A percentile compares a stretch with the other conserved stretches of the same genome.
These are phyloP conservation scores for Teratosphaeria zuluensis DNA, from an alignment of 2,329 filamentous ascomycete genomes.

Conservation along the genomic window DNA sequence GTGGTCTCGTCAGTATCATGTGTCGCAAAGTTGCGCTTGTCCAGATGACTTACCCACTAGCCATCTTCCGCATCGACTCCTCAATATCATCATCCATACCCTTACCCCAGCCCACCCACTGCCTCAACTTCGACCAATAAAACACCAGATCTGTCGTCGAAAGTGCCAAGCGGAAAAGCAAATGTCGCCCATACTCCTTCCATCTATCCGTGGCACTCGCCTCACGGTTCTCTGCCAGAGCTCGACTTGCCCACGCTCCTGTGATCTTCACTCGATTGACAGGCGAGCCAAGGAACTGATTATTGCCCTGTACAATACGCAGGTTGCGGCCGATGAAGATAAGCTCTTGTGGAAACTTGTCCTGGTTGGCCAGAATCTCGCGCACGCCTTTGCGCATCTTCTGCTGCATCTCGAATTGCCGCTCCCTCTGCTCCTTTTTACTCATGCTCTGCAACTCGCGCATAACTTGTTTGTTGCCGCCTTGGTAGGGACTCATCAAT, in stretches of 20 bases:
- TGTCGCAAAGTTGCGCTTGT: constrained; percentile 1
- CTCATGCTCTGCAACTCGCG: constrained; percentile 42
- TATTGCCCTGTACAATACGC: constrained; percentile 87
- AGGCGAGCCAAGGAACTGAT: constrained; percentile 79
- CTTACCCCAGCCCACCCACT: constrained; percentile 64
- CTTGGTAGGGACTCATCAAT: constrained; percentile 80
- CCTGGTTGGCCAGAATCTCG: constrained; percentile 72
- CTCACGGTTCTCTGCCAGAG: constrained; percentile 65
- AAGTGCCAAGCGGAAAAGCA: constrained; percentile 73
- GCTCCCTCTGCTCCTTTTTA: constrained; percentile 45
- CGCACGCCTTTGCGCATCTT: constrained; percentile 63
- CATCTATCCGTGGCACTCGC: constrained; percentile 54
- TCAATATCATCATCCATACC: constrained; percentile 96
- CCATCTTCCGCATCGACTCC: constrained; percentile 74
- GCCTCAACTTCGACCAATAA: constrained; percentile 67
- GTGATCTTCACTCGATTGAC: constrained; percentile 92
- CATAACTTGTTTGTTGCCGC: constrained; percentile 61
- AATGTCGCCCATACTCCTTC: constrained; percentile 62
- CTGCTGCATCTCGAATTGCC: constrained; percentile 71
- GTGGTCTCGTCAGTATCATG: constrained; percentile 2
- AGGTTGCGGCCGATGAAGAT: constrained; percentile 88
- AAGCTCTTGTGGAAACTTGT: constrained; percentile 81
- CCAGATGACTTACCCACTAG: constrained; percentile 42
- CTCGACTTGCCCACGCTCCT: constrained; percentile 76
- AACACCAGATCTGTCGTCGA: constrained; percentile 71